These are phyloP conservation scores for Tuber aestivum DNA, from an alignment of 495 filamentous ascomycete species.

Conservation along the genomic window DNA sequence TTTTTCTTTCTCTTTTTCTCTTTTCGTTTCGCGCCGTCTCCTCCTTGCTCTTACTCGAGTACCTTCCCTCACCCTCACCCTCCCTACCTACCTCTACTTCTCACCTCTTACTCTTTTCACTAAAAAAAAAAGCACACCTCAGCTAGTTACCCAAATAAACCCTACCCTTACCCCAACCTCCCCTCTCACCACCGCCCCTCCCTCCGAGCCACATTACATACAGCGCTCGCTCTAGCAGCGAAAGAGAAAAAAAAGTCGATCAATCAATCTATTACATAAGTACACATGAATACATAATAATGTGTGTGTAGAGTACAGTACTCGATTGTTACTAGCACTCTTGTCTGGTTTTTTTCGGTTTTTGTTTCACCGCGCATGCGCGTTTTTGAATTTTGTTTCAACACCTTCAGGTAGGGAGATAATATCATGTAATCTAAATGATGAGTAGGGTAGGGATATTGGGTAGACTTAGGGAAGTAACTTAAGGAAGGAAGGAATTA, in stretches of 20 bases:
- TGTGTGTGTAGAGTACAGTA: background rate
- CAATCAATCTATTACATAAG: background rate
- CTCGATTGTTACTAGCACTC: background rate
- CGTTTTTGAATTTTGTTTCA: background rate
- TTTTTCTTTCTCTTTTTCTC: constrained; percentile 15
- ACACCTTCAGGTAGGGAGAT: background rate
- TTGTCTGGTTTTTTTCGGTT: background rate
- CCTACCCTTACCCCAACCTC: background rate
- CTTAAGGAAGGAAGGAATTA: background rate
- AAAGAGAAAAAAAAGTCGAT: background rate
- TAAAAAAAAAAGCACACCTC: background rate
- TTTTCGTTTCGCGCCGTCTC: constrained; percentile 9
- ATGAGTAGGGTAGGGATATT: background rate
- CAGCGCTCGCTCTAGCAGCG: background rate
- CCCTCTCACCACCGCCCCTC: background rate
- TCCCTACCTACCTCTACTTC: background rate
- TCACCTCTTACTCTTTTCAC: background rate
- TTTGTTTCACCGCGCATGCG: background rate
- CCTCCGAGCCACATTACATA: background rate
- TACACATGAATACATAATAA: background rate
- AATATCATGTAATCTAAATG: background rate
- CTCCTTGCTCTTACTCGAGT: too few species aligned
- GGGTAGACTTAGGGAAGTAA: background rate
- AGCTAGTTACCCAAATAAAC: background rate
- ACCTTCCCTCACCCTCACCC: too few species aligned